Percentiles rank a stretch among this genome's conserved stretches.
Evolutionary conservation across 495 filamentous ascomycete genomes (phyloP).

Genomic region (Talaromyces adpressus): DNA sequence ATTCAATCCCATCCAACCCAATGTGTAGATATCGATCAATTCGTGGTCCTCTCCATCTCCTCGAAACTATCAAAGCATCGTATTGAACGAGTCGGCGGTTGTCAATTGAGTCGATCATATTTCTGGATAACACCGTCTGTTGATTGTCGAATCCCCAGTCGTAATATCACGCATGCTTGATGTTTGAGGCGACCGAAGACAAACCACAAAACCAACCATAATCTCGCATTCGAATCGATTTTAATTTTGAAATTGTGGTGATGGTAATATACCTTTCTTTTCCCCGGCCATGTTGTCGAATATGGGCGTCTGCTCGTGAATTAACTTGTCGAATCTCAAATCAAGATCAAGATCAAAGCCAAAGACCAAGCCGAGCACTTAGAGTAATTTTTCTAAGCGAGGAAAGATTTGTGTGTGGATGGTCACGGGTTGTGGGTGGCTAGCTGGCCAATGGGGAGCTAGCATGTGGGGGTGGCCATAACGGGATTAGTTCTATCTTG

Average conservation of each 20-base stretch:
- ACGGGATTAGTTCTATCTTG: not conserved
- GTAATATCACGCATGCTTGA: not conserved
- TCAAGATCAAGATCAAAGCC: constrained; percentile 2
- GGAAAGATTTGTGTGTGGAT: constrained; percentile 8
- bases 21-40: not conserved
- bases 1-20: not conserved
- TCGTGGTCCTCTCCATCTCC: not conserved
- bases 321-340: constrained; percentile 9
- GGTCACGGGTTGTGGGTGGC: not conserved
- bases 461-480: not conserved
- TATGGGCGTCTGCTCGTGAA: constrained; percentile 44
- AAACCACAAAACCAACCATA: not conserved
- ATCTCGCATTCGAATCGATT: not conserved
- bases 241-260: not conserved
- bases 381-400: constrained; percentile 9
- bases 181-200: not conserved
- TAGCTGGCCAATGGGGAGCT: not conserved
- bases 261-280: constrained; percentile 9
- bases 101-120: not conserved
- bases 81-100: not conserved
- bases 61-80: not conserved
- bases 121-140: not conserved
- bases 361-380: not conserved
- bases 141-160: not conserved
- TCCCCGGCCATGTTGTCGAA: constrained; percentile 52